A percentile compares a stretch with the other conserved stretches of the same genome.
Conservation (phyloP, 495 filamentous ascomycete genomes). For the Penicillium crystallinum region DNA sequence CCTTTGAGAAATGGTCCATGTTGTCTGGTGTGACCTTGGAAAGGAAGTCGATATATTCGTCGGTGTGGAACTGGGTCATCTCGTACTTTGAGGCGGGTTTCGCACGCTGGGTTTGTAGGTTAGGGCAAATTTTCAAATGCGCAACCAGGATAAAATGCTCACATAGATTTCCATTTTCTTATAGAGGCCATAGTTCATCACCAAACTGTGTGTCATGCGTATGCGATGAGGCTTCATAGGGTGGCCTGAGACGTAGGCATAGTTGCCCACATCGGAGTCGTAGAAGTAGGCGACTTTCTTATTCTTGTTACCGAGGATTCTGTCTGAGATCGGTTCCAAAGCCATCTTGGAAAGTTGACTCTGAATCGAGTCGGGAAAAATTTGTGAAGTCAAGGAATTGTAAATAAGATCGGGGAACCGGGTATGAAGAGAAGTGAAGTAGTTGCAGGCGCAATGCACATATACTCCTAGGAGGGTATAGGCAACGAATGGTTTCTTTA, state of each 20-base stretch:
- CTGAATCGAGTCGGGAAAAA: background rate
- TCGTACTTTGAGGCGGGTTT: slow-evolving; percentile 94
- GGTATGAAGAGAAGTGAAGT: slow-evolving; percentile 6
- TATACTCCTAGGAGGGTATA: background rate
- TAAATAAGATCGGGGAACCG: slow-evolving; percentile 7
- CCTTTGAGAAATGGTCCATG: slow-evolving; percentile 88
- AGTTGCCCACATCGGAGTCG: slow-evolving; percentile 94
- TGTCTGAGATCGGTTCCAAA: slow-evolving; percentile 46
- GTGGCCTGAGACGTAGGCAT: slow-evolving; percentile 96
- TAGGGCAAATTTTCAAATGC: slow-evolving; percentile 7
- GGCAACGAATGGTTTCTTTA: background rate
- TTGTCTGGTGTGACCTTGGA: slow-evolving; percentile 96
- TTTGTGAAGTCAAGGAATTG: background rate
- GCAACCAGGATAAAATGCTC: slow-evolving; percentile 31
- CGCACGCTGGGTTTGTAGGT: slow-evolving; percentile 63
- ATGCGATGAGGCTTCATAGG: slow-evolving; percentile 99
- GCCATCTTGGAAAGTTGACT: slow-evolving; percentile 28
- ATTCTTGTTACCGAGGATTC: slow-evolving; percentile 41
- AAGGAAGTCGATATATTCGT: slow-evolving; percentile 98
- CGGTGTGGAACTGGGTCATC: slow-evolving; percentile 99
- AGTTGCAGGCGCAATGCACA: slow-evolving; percentile 6
- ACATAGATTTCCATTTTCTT: slow-evolving; percentile 99
- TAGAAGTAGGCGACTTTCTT: slow-evolving; percentile 95
- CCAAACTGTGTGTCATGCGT: slow-evolving; percentile 89
- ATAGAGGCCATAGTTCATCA: slow-evolving; percentile 98